Evolutionary conservation across 768 basidiomycete species (phyloP), one percentile per base, ranked within the genome.

Genomic region (Chiua virens): DNA sequence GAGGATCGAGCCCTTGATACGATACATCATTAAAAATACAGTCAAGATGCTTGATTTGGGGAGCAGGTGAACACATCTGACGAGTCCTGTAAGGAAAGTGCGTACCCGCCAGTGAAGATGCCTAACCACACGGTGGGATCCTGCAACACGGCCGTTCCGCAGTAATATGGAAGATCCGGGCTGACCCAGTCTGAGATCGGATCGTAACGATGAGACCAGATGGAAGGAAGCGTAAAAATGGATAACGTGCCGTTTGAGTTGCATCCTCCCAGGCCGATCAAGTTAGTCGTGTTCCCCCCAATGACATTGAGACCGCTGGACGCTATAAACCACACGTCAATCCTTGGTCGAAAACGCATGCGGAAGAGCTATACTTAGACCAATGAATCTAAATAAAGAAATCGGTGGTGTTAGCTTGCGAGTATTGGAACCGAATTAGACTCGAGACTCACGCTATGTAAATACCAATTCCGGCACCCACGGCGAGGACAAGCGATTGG

Each of bases 51-150:
- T 28, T 87, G 55, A 45, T 41, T 14, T 44, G 23, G 15, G 27
- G 34, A 30, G 11, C 21, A 37, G 18, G 35, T 55, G 17, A 58
- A 52, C 34, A 27, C 53, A 43, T 40, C 42, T 20, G 17, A 38
- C 18, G 14, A 32, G 41, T 27, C 25, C 3, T 27, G 13, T 23
- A 15, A 42, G 27, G 46, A 46, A 50, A n/a, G 5, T 13, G 61
- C 82, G 21, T 61, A 87, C 85, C 91, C 91, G 57, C 92, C 92
- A 7, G 83, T 72, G 67, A 91, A 89, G 49, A 93, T 80, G 32
- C 92, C 92, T n/a, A 93, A 71, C 92, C 92, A 94, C 74, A 89
- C 83, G 10, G 85, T 88, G 1, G 90, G 89, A 55, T 72, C 85
- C 35, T 79, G 83, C 23, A 94, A 71, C 4, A 89, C 85, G 36